Conservation (phyloP, 78 protist species). For the Tieghemostelium lacteum region DNA sequence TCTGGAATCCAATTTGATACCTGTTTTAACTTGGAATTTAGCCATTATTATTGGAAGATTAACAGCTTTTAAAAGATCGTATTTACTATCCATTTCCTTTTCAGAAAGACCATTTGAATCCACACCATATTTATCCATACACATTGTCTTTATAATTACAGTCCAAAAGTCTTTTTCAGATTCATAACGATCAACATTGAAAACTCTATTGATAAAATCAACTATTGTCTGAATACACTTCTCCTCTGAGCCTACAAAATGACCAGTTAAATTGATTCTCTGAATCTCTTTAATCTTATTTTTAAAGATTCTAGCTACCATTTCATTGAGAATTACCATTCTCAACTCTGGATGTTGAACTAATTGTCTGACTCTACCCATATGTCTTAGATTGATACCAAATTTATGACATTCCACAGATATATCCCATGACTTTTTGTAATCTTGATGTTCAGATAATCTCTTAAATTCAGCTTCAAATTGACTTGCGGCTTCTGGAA, state of each 20-base stretch:
- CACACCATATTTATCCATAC: conserved; percentile 19
- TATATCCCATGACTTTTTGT: not conserved
- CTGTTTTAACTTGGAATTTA: conserved; percentile 24
- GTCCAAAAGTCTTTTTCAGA: conserved; percentile 15
- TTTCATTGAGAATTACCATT: conserved; percentile 20
- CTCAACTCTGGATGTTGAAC: not conserved
- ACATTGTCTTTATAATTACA: not conserved
- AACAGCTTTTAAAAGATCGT: not conserved
- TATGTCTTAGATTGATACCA: conserved; percentile 42
- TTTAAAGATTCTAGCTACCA: conserved; percentile 28
- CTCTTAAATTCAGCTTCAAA: not conserved
- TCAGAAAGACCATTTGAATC: not conserved
- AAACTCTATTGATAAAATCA: conserved; percentile 6
- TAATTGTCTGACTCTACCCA: conserved; percentile 14
- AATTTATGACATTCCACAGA: not conserved
- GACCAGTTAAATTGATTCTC: conserved; percentile 3
- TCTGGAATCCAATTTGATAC: conserved; percentile 6
- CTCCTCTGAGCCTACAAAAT: conserved; percentile 37
- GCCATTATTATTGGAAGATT: not conserved
- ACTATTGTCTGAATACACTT: conserved; percentile 22
- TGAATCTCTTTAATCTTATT: conserved; percentile 6
- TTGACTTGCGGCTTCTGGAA: conserved; percentile 1
- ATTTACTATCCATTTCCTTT: conserved; percentile 17
- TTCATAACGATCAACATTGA: not conserved
- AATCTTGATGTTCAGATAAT: not conserved